phyloP scores from a whole-genome alignment of 1,284 basidiomycete species.

The Ceratobasidium papillatum region DNA sequence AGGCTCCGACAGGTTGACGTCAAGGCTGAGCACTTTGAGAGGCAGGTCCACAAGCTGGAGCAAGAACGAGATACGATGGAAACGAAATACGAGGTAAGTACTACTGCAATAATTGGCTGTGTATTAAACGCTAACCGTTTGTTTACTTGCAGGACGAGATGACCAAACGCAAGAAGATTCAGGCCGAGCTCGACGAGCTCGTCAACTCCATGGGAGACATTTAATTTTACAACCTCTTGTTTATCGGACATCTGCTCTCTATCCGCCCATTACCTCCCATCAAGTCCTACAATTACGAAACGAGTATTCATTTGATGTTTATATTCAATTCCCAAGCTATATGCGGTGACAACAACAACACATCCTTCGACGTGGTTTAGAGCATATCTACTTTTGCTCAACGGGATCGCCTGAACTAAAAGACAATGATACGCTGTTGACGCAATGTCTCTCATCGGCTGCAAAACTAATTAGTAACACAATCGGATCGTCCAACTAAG shows the following conservation, averaged over 20 bases:
- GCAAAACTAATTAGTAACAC: slow-evolving; percentile 38
- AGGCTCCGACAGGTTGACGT: slow-evolving; percentile 97
- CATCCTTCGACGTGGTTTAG: not conserved
- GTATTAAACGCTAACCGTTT: too few relatives aligned
- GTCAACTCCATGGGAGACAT: slow-evolving; percentile 83
- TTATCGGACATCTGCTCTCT: not conserved
- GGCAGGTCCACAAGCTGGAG: slow-evolving; percentile 87
- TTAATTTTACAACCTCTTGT: slow-evolving; percentile 54
- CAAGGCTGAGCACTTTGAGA: slow-evolving; percentile 98
- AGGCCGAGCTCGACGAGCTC: slow-evolving; percentile 90
- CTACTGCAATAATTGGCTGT: too few relatives aligned
- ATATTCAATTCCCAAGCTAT: not conserved
- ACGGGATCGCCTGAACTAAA: slow-evolving; percentile 66
- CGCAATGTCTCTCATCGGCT: slow-evolving; percentile 89
- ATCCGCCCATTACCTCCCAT: not conserved
- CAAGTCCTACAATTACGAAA: not conserved
- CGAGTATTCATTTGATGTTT: not conserved
- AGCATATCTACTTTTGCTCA: slow-evolving; percentile 11
- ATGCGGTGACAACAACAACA: not conserved
- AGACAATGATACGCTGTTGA: slow-evolving; percentile 87
- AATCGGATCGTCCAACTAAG: slow-evolving; percentile 44
- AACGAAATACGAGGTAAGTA: slow-evolving; percentile 88
- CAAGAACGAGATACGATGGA: slow-evolving; percentile 95
- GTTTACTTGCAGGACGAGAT: not conserved
- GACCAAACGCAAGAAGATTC: slow-evolving; percentile 57